A percentile compares a stretch with the other conserved stretches of the same genome.
Conservation (phyloP, 352 stramenopile genomes). For the Globisporangium lucens region DNA sequence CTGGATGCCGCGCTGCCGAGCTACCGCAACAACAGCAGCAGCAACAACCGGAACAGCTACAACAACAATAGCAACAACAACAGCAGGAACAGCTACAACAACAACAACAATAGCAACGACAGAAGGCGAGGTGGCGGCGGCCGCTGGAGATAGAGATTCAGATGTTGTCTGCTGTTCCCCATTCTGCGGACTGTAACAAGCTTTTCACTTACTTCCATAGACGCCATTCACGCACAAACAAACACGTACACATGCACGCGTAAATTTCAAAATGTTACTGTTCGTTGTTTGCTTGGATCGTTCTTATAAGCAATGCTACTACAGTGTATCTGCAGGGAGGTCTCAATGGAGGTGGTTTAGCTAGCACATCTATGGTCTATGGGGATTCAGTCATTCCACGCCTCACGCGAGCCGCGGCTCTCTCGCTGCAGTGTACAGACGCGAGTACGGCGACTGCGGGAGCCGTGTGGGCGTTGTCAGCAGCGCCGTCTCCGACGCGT, state of each 20-base stretch:
- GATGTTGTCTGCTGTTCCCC: not conserved
- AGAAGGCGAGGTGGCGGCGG: slow-evolving; percentile 14
- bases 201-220: not conserved
- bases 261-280: not conserved
- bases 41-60: slow-evolving; percentile 16
- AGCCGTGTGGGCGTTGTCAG: slow-evolving; percentile 46
- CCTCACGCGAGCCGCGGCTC: slow-evolving; percentile 15
- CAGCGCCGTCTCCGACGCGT: slow-evolving; percentile 87
- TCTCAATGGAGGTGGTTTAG: not conserved
- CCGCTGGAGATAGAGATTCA: slow-evolving; percentile 17
- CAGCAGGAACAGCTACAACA: slow-evolving; percentile 19
- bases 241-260: not conserved
- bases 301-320: not conserved
- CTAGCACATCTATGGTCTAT: slow-evolving; percentile 10
- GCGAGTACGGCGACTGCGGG: slow-evolving; percentile 65
- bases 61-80: slow-evolving; percentile 13
- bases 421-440: slow-evolving; percentile 33
- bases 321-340: not conserved
- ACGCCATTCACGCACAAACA: not conserved
- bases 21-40: slow-evolving; percentile 13
- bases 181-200: slow-evolving; percentile 4
- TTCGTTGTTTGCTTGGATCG: not conserved
- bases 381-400: not conserved
- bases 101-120: slow-evolving; percentile 20
- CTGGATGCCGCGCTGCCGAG: slow-evolving; percentile 18